Evolutionary conservation across 371 early-diverging fungal species (phyloP).

Genomic region (Astathelohania contejeani): DNA sequence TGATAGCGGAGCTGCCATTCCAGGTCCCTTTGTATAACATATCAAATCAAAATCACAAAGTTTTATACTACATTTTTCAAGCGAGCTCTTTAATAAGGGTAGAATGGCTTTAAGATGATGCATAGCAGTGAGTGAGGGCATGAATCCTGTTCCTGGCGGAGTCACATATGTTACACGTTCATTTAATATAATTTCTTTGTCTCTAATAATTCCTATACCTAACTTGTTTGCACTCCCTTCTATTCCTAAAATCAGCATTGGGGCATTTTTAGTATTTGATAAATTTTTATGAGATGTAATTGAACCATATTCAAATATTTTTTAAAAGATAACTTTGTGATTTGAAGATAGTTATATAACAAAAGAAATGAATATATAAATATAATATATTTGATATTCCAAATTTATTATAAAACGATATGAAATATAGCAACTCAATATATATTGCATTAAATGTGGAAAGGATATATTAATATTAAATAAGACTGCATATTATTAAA

Average conservation of each 20-base stretch:
- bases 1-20: slow-evolving; percentile 86
- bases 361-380: too few species aligned
- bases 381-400: too few species aligned
- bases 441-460: too few species aligned
- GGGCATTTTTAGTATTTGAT: too few species aligned
- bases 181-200: slow-evolving; percentile 68
- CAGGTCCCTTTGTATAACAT: slow-evolving; percentile 93
- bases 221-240: slow-evolving; percentile 98
- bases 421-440: too few species aligned
- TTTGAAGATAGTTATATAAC: too few species aligned
- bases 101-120: slow-evolving; percentile 77
- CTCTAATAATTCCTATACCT: slow-evolving; percentile 83
- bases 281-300: too few species aligned
- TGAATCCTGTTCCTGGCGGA: slow-evolving; percentile 86
- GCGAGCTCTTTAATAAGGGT: slow-evolving; percentile 60
- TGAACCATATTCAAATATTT: too few species aligned
- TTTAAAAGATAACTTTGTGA: too few species aligned
- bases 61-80: slow-evolving; percentile 61
- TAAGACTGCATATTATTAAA: too few species aligned
- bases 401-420: too few species aligned
- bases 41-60: slow-evolving; percentile 69
- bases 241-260: slow-evolving; percentile 52
- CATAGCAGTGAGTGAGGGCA: slow-evolving; percentile 79
- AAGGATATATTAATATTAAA: too few species aligned
- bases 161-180: slow-evolving; percentile 80